Percentiles rank a stretch among this genome's conserved stretches.
Conservation (phyloP, 352 stramenopile species). For the Phytopythium aichiense region DNA sequence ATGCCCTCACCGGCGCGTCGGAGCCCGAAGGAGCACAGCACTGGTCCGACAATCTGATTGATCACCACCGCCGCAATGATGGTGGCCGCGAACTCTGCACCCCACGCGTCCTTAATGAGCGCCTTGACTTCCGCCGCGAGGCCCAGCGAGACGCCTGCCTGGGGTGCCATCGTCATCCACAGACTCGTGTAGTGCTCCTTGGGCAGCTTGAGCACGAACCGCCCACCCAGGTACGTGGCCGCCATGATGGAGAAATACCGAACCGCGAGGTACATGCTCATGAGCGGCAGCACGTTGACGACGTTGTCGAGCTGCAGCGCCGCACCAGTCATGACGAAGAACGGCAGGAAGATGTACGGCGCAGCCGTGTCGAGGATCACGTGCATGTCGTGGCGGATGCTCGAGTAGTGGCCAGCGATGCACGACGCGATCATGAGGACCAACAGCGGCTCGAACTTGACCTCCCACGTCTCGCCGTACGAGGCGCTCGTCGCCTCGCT, state of each 20-base stretch:
- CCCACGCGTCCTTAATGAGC: slow-evolving; percentile 53
- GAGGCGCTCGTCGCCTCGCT: slow-evolving; percentile 39
- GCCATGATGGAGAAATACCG: slow-evolving; percentile 59
- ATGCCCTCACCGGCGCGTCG: slow-evolving; percentile 40
- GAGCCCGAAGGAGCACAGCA: slow-evolving; percentile 51
- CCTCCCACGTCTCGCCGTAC: slow-evolving; percentile 54
- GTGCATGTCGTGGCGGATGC: slow-evolving; percentile 67
- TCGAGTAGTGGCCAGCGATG: slow-evolving; percentile 44
- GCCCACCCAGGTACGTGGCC: slow-evolving; percentile 41
- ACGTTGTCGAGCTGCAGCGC: slow-evolving; percentile 65
- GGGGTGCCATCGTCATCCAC: slow-evolving; percentile 67
- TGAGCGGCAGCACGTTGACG: slow-evolving; percentile 44
- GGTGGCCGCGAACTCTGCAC: slow-evolving; percentile 47
- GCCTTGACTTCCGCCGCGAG: slow-evolving; percentile 55
- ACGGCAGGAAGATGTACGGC: slow-evolving; percentile 67
- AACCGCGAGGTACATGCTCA: slow-evolving; percentile 56
- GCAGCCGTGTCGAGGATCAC: slow-evolving; percentile 60
- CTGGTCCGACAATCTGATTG: slow-evolving; percentile 60
- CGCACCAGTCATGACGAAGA: slow-evolving; percentile 72
- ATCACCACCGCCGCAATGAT: slow-evolving; percentile 64
- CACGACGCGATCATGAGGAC: slow-evolving; percentile 63
- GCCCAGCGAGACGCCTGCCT: slow-evolving; percentile 58
- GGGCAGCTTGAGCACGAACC: slow-evolving; percentile 53
- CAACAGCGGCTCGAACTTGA: slow-evolving; percentile 64
- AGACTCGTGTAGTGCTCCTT: slow-evolving; percentile 60